Conservation (phyloP, 106 monocot genomes). For the Phalaenopsis equestris region DNA sequence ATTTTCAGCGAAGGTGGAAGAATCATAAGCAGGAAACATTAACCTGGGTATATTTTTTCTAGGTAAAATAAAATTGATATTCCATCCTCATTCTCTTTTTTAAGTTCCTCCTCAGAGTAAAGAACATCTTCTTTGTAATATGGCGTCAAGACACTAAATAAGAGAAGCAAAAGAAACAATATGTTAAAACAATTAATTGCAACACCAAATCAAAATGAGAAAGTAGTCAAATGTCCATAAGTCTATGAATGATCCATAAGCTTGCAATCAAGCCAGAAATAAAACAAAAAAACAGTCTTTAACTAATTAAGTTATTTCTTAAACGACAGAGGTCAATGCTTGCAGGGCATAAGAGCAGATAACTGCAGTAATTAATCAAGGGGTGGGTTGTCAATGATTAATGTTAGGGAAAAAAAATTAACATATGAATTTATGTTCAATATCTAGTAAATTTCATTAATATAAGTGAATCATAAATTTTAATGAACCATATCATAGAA, state of each 20-base stretch:
- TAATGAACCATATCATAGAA: no score
- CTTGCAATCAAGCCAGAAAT: background rate
- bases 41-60: constrained; percentile 87
- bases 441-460: no score
- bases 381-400: no score
- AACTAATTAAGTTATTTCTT: background rate
- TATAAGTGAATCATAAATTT: no score
- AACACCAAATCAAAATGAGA: background rate
- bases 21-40: background rate
- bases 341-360: background rate
- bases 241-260: background rate
- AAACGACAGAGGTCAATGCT: background rate
- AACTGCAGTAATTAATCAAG: background rate
- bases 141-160: constrained; percentile 83
- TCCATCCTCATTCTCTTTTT: constrained; percentile 83
- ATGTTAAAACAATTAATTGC: background rate
- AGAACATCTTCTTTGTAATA: constrained; percentile 88
- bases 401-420: no score
- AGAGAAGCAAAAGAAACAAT: constrained; percentile 5
- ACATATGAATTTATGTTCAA: no score
- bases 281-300: background rate
- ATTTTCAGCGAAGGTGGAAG: background rate
- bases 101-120: constrained; percentile 82
- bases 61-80: constrained; percentile 88
- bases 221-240: background rate